phyloP scores from a whole-genome alignment of 192 early-diverging fungal genomes.

The Rhizophagus sp. region DNA sequence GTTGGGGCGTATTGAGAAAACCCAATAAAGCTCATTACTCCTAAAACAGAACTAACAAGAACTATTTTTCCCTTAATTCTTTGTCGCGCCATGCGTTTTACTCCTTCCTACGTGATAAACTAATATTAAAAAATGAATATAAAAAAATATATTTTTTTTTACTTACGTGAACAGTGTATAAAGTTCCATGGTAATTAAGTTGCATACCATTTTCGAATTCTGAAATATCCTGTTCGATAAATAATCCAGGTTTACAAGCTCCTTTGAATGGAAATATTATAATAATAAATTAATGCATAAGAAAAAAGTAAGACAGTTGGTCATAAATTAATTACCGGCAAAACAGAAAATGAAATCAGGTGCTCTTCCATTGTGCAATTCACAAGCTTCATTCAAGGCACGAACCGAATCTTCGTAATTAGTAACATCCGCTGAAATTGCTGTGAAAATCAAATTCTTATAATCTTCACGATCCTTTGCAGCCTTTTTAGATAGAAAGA shows the following conservation, averaged over 20 bases:
- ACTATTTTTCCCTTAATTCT: conserved; percentile 64
- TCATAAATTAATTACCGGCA: conserved; percentile 45
- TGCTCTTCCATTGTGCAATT: conserved; percentile 47
- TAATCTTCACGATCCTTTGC: neutral
- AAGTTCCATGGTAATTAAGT: conserved; percentile 68
- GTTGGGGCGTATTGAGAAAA: conserved; percentile 66
- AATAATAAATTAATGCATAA: neutral
- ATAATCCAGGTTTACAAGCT: conserved; percentile 58
- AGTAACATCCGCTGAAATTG: conserved; percentile 66
- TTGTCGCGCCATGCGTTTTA: conserved; percentile 59
- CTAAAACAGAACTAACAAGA: conserved; percentile 67
- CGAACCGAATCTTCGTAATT: conserved; percentile 48
- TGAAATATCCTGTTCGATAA: conserved; percentile 60
- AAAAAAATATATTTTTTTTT: conserved; percentile 2
- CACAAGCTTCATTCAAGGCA: conserved; percentile 59
- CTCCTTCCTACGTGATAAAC: conserved; percentile 47
- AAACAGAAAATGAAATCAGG: conserved; percentile 60
- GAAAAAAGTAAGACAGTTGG: neutral
- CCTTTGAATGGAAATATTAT: conserved; percentile 28
- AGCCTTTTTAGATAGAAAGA: neutral
- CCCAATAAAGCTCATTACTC: conserved; percentile 69
- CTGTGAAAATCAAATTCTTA: conserved; percentile 29
- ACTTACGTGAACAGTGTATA: conserved; percentile 66
- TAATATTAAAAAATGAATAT: neutral
- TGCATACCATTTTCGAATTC: conserved; percentile 59